Base-by-base conservation (phyloP, 2,329 filamentous ascomycete genomes). In the Penicillium sp. region DNA sequence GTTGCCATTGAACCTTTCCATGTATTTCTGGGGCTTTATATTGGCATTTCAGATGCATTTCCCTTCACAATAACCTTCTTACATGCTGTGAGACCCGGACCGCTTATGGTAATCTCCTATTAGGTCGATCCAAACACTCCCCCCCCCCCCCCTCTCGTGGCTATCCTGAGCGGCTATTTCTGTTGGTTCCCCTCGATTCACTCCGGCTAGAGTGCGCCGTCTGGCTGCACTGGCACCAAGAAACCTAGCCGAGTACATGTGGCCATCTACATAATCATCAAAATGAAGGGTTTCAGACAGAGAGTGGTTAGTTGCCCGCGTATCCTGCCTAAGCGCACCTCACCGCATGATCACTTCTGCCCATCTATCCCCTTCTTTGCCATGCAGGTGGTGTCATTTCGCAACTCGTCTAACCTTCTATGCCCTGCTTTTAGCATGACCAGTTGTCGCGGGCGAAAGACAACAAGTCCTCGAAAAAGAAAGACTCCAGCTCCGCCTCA, bases 281-380 rank as follows among this genome's bases (percentile, higher is more conserved):
- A 79, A 74, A 96, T 97, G 91, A 96, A 95, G 78, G 87, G 88
- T 71, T 95, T 97, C 74, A 87, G 89, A 75, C 88, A 95, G 79
- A 88, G 87, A 85, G 89, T 96, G 79, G 89, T 95, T 82, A 79
- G 87, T 82, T 58, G 53, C 46, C 49, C 43, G 43, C 24, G 42
- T 57, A 54, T 47, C 45, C 46, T 49, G 29, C 39, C 39, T 37
- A 28, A 51, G 45, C 50, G 45, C 28, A 46, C 51, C 49, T 59
- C 53, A 61, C 57, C 58, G 53, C 59, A 57, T 59, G 52, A 56
- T 55, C 53, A 53, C 46, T 54, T 57, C 57, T 55, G 57, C 55
- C 55, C 51, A 43, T 55, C 6, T 57, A 60, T 58, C 60, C 61
- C 57, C 53, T 51, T 60, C 63, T 63, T 54, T 49, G 53, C 35